Evolutionary conservation across 768 basidiomycete genomes (phyloP).

Genomic region (Trichaptum fuscoviolaceum): DNA sequence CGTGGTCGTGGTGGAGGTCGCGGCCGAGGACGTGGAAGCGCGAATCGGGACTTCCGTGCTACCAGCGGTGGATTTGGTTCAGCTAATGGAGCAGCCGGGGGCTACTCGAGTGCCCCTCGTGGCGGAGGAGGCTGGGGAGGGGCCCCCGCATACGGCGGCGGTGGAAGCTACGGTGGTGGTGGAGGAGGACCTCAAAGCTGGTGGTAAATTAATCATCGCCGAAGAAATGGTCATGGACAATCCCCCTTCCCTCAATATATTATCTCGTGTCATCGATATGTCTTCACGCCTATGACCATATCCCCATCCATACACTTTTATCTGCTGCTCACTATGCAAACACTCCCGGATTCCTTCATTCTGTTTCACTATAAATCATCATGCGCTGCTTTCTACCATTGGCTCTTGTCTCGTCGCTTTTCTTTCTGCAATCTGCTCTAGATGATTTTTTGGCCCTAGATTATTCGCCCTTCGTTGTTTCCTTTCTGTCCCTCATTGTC

Average conservation of each 20-base stretch:
- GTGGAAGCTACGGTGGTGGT: slow-evolving; percentile 23
- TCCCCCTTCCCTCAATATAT: neutral
- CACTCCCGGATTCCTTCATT: slow-evolving; percentile 12
- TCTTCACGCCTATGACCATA: slow-evolving; percentile 12
- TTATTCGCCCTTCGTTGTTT: slow-evolving; percentile 27
- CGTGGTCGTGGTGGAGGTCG: slow-evolving; percentile 49
- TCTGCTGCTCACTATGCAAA: slow-evolving; percentile 24
- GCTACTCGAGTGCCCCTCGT: slow-evolving; percentile 18
- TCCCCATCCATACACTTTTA: slow-evolving; percentile 15
- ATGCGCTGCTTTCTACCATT: slow-evolving; percentile 8
- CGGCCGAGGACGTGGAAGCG: slow-evolving; percentile 46
- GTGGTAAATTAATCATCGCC: slow-evolving; percentile 36
- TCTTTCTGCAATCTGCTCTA: slow-evolving; percentile 47
- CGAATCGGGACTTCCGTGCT: slow-evolving; percentile 38
- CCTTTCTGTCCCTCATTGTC: slow-evolving; percentile 7
- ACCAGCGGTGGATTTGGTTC: slow-evolving; percentile 30
- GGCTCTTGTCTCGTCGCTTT: slow-evolving; percentile 4
- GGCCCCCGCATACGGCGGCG: slow-evolving; percentile 20
- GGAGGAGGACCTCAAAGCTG: slow-evolving; percentile 29
- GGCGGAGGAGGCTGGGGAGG: slow-evolving; percentile 30
- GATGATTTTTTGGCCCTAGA: slow-evolving; percentile 37
- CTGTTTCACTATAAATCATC: neutral
- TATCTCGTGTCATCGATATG: neutral
- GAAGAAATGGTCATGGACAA: slow-evolving; percentile 4
- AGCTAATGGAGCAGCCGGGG: slow-evolving; percentile 17